phyloP scores from a whole-genome alignment of 352 stramenopile species.

The Pythium apleroticum region DNA sequence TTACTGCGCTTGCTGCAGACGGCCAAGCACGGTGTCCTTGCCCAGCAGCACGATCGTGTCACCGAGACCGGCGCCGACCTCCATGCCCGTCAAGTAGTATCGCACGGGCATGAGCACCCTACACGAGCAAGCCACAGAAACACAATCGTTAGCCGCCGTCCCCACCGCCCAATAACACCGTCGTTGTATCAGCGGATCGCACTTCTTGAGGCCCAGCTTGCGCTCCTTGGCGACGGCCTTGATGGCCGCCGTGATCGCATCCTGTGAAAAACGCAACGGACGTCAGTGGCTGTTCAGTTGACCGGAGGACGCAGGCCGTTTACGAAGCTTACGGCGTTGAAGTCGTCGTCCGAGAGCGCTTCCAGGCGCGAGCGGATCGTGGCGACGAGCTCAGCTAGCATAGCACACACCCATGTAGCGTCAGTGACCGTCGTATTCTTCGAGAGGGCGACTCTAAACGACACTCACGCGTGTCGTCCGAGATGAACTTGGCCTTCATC shows the following conservation, averaged over 20 bases:
- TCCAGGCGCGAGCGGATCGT: slow-evolving; percentile 47
- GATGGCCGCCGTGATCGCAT: slow-evolving; percentile 74
- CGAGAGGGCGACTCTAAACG: not conserved
- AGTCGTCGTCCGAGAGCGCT: slow-evolving; percentile 59
- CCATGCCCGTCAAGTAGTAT: slow-evolving; percentile 86
- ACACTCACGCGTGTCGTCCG: slow-evolving; percentile 45
- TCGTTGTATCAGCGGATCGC: slow-evolving; percentile 8
- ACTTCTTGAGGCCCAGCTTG: slow-evolving; percentile 85
- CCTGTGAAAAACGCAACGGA: slow-evolving; percentile 32
- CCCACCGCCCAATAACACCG: not conserved
- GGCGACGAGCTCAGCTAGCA: slow-evolving; percentile 47
- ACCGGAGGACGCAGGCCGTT: no score
- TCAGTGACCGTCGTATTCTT: not conserved
- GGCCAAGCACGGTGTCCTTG: slow-evolving; percentile 51
- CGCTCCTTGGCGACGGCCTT: slow-evolving; percentile 74
- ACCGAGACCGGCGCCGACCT: slow-evolving; percentile 77
- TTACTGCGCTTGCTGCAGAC: slow-evolving; percentile 18
- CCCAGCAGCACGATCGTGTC: slow-evolving; percentile 83
- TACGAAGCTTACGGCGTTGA: slow-evolving; percentile 50
- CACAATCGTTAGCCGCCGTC: not conserved
- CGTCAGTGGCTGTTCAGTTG: not conserved
- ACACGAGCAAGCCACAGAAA: slow-evolving; percentile 8
- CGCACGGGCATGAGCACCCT: slow-evolving; percentile 88
- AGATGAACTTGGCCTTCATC: slow-evolving; percentile 80
- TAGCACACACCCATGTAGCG: not conserved